phyloP scores from a whole-genome alignment of 169 alveolate species.

The Cyclospora cayetanensis region DNA sequence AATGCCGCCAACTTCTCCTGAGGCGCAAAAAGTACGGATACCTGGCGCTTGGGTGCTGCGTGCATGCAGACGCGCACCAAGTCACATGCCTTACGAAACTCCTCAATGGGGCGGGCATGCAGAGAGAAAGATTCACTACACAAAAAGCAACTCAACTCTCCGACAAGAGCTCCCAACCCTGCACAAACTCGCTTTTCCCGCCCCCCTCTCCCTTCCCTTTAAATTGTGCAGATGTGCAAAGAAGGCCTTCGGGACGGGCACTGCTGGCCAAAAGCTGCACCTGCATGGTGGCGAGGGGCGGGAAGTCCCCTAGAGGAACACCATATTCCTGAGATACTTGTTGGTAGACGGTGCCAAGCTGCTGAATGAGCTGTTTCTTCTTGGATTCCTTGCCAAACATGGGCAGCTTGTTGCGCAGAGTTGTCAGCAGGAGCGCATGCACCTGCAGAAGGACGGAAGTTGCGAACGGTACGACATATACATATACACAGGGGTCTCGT shows the following conservation, averaged over 20 bases:
- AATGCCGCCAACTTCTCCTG: slow-evolving; percentile 55
- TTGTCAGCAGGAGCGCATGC: slow-evolving; percentile 68
- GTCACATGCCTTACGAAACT: not conserved
- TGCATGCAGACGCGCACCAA: not conserved
- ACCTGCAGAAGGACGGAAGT: slow-evolving; percentile 14
- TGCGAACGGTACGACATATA: not conserved
- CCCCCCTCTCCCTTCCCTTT: too few species aligned
- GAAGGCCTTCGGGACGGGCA: not conserved
- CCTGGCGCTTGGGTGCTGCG: not conserved
- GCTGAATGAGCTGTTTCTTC: slow-evolving; percentile 38
- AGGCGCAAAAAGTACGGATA: not conserved
- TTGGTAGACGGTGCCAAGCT: slow-evolving; percentile 24
- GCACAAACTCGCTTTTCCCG: too few species aligned
- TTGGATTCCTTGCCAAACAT: slow-evolving; percentile 61
- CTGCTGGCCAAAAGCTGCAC: not conserved
- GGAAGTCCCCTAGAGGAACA: slow-evolving; percentile 63
- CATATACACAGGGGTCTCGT: too few species aligned
- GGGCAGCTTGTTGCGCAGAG: slow-evolving; percentile 43
- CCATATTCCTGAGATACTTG: not conserved
- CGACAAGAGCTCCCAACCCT: too few species aligned
- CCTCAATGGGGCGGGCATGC: too few species aligned
- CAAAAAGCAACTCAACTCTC: too few species aligned
- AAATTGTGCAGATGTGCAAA: not conserved
- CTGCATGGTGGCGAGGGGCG: slow-evolving; percentile 53
- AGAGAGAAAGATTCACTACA: too few species aligned